These are phyloP conservation scores for Candida oleophila DNA, from an alignment of 805 yeast genomes.

Conservation along the genomic window DNA sequence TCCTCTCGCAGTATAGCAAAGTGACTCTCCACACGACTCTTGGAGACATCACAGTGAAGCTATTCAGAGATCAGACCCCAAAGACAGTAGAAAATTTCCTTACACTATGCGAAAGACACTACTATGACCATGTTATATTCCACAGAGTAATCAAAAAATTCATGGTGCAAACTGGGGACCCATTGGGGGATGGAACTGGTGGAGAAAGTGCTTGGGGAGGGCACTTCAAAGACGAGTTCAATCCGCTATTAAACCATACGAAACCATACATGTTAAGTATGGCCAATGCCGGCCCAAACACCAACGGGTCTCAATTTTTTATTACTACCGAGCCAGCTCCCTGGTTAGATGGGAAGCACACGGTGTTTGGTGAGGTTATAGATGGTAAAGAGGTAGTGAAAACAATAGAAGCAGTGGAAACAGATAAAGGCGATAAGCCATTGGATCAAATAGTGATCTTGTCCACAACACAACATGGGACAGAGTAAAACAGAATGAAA, in stretches of 20 bases:
- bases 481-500: not conserved
- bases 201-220: constrained; percentile 28
- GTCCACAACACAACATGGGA: constrained; percentile 15
- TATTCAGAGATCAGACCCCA: constrained; percentile 37
- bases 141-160: constrained; percentile 23
- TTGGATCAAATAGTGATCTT: constrained; percentile 19
- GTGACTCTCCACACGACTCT: constrained; percentile 32
- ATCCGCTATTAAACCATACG: constrained; percentile 22
- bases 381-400: constrained; percentile 20
- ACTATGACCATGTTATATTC: constrained; percentile 36
- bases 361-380: constrained; percentile 26
- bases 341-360: constrained; percentile 21
- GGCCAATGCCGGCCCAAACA: constrained; percentile 27
- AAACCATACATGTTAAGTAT: constrained; percentile 32
- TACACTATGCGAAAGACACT: constrained; percentile 30
- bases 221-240: constrained; percentile 26
- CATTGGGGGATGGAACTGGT: constrained; percentile 23
- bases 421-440: constrained; percentile 19
- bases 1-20: not conserved
- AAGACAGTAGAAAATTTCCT: constrained; percentile 42
- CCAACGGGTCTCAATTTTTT: constrained; percentile 28
- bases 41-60: constrained; percentile 41
- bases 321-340: constrained; percentile 19
- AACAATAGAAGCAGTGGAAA: constrained; percentile 15
- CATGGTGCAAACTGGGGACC: constrained; percentile 28